Evolutionary conservation across 495 filamentous ascomycete genomes (phyloP).

Genomic region (Pyronema domesticum): DNA sequence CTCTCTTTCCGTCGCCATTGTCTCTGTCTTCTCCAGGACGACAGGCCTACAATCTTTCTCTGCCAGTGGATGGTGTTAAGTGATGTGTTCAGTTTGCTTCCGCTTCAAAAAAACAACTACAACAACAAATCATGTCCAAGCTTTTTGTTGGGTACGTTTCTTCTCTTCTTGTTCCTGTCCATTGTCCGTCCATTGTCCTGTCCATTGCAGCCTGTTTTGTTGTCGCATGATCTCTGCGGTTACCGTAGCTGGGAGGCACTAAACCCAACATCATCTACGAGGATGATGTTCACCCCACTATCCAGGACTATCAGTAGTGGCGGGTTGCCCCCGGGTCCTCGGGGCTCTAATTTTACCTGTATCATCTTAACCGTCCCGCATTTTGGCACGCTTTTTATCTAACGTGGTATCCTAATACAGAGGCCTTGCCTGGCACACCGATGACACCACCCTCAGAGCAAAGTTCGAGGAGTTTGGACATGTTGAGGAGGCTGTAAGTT

Average conservation of each 20-base stretch:
- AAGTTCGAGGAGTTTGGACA: conserved; percentile 81
- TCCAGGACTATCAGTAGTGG: no score
- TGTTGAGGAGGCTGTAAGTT: conserved; percentile 82
- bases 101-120: conserved; percentile 11
- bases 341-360: no score
- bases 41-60: conserved; percentile 21
- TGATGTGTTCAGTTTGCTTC: conserved; percentile 26
- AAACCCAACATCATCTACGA: no score
- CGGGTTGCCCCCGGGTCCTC: no score
- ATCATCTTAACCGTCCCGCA: no score
- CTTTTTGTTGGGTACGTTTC: conserved; percentile 70
- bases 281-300: no score
- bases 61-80: conserved; percentile 24
- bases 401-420: conserved; percentile 29
- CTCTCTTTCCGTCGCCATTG: conserved; percentile 10
- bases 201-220: no score
- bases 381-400: background rate
- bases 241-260: no score
- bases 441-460: conserved; percentile 57
- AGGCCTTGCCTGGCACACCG: conserved; percentile 95
- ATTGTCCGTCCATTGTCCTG: no score
- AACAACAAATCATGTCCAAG: conserved; percentile 50
- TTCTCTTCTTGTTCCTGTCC: background rate
- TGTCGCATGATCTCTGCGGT: no score
- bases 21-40: conserved; percentile 18